These are phyloP conservation scores for Xerocomus minutiporus DNA, from an alignment of 1,284 basidiomycete species.

Conservation along the genomic window DNA sequence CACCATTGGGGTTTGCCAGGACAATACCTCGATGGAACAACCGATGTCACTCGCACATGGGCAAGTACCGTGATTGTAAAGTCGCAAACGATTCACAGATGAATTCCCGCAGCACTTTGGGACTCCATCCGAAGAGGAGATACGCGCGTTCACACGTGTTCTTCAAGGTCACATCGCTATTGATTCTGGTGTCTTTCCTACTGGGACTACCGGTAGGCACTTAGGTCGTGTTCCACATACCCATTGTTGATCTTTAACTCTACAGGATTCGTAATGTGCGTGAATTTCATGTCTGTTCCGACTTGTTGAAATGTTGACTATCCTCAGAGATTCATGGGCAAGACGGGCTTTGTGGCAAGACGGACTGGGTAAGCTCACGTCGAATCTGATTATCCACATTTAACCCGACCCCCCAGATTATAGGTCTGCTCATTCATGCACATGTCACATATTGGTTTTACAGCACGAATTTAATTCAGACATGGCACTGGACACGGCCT, in stretches of 20 bases:
- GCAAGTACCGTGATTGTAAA: slow-evolving; percentile 37
- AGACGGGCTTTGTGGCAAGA: slow-evolving; percentile 86
- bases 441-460: neutral
- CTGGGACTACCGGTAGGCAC: slow-evolving; percentile 73
- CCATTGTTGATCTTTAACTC: neutral
- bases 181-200: slow-evolving; percentile 83
- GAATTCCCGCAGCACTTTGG: slow-evolving; percentile 74
- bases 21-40: slow-evolving; percentile 92
- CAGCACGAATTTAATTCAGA: slow-evolving; percentile 32
- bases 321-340: slow-evolving; percentile 76
- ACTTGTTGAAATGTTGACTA: slow-evolving; percentile 9
- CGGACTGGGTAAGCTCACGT: slow-evolving; percentile 62
- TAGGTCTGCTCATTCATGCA: slow-evolving; percentile 29
- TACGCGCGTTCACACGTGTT: slow-evolving; percentile 87
- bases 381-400: neutral
- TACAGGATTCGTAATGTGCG: slow-evolving; percentile 57
- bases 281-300: neutral
- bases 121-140: slow-evolving; percentile 76
- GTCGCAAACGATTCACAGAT: neutral
- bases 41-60: slow-evolving; percentile 89
- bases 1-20: slow-evolving; percentile 38
- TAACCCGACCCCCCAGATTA: slow-evolving; percentile 35
- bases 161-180: slow-evolving; percentile 95
- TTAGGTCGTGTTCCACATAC: neutral
- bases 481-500: slow-evolving; percentile 95